A percentile compares a stretch with the other conserved stretches of the same genome.
Evolutionary conservation across 2,329 filamentous ascomycete genomes (phyloP).

Genomic region (Exophiala alcalophila): DNA sequence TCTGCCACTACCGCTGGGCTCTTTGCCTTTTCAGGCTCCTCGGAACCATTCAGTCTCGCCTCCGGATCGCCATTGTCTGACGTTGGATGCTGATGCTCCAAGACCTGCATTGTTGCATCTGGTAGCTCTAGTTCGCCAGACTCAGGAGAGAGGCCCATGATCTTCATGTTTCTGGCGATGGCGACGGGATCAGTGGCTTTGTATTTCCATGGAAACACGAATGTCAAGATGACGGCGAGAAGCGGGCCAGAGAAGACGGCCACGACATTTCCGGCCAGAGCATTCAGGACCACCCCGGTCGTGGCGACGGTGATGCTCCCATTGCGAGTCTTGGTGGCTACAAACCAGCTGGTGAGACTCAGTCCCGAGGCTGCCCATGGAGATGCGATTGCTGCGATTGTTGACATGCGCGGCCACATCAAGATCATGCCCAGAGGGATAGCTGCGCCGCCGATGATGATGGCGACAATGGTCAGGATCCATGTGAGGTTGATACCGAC

Average conservation of each 20-base stretch:
- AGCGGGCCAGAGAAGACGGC: conserved; percentile 73
- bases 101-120: not conserved
- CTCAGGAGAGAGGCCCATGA: not conserved
- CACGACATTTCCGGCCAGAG: conserved; percentile 65
- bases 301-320: conserved; percentile 66
- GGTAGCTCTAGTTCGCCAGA: conserved; percentile 45
- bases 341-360: conserved; percentile 72
- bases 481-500: conserved; percentile 14
- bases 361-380: conserved; percentile 67
- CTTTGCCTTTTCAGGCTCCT: not conserved
- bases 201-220: conserved; percentile 74
- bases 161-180: conserved; percentile 49
- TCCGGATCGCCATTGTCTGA: not conserved
- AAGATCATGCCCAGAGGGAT: conserved; percentile 79
- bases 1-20: not conserved
- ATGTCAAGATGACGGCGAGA: conserved; percentile 70
- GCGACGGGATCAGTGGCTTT: conserved; percentile 68
- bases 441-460: conserved; percentile 80
- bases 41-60: not conserved
- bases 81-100: not conserved
- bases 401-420: conserved; percentile 75
- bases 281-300: conserved; percentile 64
- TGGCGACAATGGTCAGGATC: conserved; percentile 60
- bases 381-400: conserved; percentile 67
- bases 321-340: conserved; percentile 67